Evolutionary conservation across 495 filamentous ascomycete species (phyloP), one percentile per base, ranked within the genome.

Genomic region (Cetradonia linearis): DNA sequence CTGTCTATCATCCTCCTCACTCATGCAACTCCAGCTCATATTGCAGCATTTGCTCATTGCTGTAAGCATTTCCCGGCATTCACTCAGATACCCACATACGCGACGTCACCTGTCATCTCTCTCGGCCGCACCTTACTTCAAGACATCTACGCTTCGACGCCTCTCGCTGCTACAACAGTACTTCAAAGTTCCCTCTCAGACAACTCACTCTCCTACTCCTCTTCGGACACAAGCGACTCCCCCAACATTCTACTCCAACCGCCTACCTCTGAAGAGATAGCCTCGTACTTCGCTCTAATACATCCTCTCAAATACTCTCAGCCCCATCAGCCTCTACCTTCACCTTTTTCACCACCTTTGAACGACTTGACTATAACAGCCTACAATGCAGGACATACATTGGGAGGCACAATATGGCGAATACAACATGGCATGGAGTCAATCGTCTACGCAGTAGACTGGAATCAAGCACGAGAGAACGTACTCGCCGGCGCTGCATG

Each of bases 351-450:
- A 4, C 89, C 91, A 20, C 87, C 91, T 5, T 74, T 95, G 18
- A 87, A 90, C 62, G 91, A 90, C n/a, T 83, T 99, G 20, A 95
- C 89, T 2, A 87, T 99, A 56, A 96, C 93, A 8, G 93, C 93
- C 3, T 97, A 97, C 74, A 93, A 91, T 76, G 90, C 93, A 31
- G 94, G 93, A 34, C 92, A 96, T 69, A 95, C 91, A 0, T 81
- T 97, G 0, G 93, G 93, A 66, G 93, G 93, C 61, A 95, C 93
- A 30, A 95, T 99, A 72, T 99, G 93, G 93, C 92, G 97, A 68
- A 90, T 99, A 63, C 93, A 96, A 60, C 91, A 97, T 76, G 91
- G 91, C 1, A 80, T 96, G 69, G 93, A 99, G 69, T 95, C 90
- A 1, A 93, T 99, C 40, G 91, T 97, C 14, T 96, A 99, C 64